phyloP scores from a whole-genome alignment of 106 monocot genomes.

The Dioscorea zingiberensis region DNA sequence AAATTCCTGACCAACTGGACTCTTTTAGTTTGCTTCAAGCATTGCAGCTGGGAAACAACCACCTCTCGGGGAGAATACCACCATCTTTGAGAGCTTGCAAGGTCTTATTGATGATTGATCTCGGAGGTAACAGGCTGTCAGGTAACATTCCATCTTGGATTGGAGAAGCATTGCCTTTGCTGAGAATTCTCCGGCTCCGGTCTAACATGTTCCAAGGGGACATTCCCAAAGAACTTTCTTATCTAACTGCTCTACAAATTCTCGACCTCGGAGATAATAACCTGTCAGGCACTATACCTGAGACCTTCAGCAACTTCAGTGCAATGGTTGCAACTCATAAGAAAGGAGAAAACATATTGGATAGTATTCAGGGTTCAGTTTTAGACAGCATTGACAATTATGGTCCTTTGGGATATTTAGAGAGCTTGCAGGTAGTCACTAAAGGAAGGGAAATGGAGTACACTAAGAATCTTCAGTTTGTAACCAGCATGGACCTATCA shows the following conservation, averaged over 20 bases:
- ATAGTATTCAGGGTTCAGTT: background rate
- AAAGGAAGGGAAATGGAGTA: background rate
- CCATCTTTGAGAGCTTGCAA: slow-evolving; percentile 6
- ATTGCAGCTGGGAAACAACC: slow-evolving; percentile 19
- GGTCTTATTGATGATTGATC: slow-evolving; percentile 13
- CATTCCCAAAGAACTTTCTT: slow-evolving; percentile 1
- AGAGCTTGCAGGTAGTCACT: too few species aligned
- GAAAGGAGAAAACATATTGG: slow-evolving; percentile 4
- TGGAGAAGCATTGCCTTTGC: background rate
- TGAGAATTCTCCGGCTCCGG: background rate
- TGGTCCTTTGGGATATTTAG: slow-evolving; percentile 8
- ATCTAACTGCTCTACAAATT: too few species aligned
- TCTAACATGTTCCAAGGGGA: background rate
- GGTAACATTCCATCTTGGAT: background rate
- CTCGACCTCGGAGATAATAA: too few species aligned
- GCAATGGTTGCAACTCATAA: background rate
- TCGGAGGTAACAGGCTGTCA: slow-evolving; percentile 10
- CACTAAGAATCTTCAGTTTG: background rate
- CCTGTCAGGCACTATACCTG: too few species aligned
- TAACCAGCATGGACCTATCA: slow-evolving; percentile 14
- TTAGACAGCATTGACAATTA: background rate
- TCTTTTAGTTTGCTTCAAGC: background rate
- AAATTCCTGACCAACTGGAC: slow-evolving; percentile 9
- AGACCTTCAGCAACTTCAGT: background rate
- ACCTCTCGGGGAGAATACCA: slow-evolving; percentile 18